Evolutionary conservation across 352 stramenopile genomes (phyloP).

Genomic region (Stramenopiles sp.): DNA sequence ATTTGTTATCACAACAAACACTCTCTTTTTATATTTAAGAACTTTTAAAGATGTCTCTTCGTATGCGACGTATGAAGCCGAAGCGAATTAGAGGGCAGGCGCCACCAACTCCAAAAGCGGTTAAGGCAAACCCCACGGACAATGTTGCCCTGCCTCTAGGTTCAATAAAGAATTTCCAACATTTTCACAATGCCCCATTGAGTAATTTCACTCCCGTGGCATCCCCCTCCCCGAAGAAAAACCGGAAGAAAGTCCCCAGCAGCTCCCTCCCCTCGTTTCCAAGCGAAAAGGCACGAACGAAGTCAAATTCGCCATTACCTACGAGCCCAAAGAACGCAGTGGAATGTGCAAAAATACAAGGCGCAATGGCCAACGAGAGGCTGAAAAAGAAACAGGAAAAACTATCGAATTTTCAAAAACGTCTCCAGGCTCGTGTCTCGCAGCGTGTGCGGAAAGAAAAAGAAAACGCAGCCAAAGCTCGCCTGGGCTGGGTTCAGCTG

Average conservation of each 20-base stretch:
- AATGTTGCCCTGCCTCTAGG: background rate
- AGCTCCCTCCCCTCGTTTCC: too few relatives aligned
- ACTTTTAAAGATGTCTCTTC: too few relatives aligned
- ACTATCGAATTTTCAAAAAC: background rate
- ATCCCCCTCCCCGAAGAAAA: background rate
- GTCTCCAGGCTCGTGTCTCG: background rate
- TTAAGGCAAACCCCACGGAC: background rate
- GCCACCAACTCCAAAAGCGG: background rate
- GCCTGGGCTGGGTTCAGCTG: background rate
- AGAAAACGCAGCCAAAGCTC: background rate
- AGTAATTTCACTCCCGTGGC: background rate
- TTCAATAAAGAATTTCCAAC: slow-evolving; percentile 3
- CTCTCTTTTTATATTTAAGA: too few relatives aligned
- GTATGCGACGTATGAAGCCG: too few relatives aligned
- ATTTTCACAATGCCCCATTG: background rate
- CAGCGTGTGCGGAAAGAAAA: background rate
- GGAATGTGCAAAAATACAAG: background rate
- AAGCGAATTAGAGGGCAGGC: background rate
- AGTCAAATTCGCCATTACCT: too few relatives aligned
- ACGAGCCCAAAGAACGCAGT: background rate
- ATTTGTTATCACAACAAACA: too few relatives aligned
- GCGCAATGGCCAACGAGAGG: background rate
- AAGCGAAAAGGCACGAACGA: too few relatives aligned
- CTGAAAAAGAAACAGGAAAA: background rate
- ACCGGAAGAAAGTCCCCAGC: too few relatives aligned